These are phyloP conservation scores for Colletotrichum shisoi DNA, from an alignment of 2,329 filamentous ascomycete genomes.

Conservation along the genomic window DNA sequence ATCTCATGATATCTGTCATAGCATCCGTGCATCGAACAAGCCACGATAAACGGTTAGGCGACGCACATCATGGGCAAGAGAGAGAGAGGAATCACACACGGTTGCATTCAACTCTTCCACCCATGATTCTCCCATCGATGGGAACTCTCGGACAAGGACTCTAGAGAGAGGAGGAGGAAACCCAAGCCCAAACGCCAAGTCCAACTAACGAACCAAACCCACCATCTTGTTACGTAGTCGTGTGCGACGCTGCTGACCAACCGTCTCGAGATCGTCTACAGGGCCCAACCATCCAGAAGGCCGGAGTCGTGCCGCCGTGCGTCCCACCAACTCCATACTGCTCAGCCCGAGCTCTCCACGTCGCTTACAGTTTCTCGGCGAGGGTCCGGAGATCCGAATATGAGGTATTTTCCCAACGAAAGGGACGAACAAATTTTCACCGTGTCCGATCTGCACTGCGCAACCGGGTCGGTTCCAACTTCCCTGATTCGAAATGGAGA, in stretches of 20 bases:
- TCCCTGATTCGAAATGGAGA: background rate
- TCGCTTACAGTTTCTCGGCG: background rate
- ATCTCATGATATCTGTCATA: background rate
- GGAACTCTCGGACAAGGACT: background rate
- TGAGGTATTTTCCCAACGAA: conserved; percentile 22
- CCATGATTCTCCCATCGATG: background rate
- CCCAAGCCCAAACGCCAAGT: background rate
- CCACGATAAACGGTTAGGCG: background rate
- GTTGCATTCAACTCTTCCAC: background rate
- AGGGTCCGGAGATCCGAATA: conserved; percentile 3
- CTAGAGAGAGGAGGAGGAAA: background rate
- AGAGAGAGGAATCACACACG: background rate
- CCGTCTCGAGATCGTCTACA: background rate
- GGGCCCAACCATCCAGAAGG: background rate
- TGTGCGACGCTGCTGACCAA: background rate
- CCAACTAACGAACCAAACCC: background rate
- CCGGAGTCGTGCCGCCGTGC: background rate
- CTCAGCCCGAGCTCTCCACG: conserved; percentile 4
- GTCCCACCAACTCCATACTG: background rate
- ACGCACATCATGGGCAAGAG: background rate
- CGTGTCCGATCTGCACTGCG: background rate
- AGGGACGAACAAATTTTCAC: background rate
- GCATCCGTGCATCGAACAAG: background rate
- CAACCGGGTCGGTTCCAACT: background rate
- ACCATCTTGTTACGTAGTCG: background rate